These are phyloP conservation scores for Oryza meridionalis DNA, from an alignment of 176 grass and related monocot genomes.

Conservation along the genomic window DNA sequence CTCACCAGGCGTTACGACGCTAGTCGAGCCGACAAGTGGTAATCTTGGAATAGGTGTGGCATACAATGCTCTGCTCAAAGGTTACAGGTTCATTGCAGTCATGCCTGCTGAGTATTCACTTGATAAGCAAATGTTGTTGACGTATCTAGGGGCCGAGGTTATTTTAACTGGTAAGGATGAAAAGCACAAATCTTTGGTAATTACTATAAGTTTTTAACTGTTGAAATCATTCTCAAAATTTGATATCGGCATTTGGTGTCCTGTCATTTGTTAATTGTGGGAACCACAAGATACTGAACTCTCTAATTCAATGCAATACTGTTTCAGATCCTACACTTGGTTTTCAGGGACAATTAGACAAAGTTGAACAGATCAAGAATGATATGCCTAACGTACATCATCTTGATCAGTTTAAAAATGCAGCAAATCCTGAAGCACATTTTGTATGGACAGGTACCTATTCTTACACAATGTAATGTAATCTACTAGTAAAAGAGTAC, in stretches of 20 bases:
- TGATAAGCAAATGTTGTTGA: conserved; percentile 72
- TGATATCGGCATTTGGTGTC: not conserved
- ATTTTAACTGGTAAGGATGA: conserved; percentile 54
- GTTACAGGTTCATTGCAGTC: conserved; percentile 70
- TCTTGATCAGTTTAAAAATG: conserved; percentile 63
- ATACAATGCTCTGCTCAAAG: conserved; percentile 53
- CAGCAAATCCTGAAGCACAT: conserved; percentile 68
- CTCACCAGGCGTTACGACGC: conserved; percentile 62
- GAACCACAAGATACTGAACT: not conserved
- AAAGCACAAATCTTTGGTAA: not conserved
- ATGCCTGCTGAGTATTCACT: conserved; percentile 65
- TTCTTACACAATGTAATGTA: not conserved
- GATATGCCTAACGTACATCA: conserved; percentile 52
- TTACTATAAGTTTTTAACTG: not conserved
- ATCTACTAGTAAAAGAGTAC: not conserved
- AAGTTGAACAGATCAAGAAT: conserved; percentile 59
- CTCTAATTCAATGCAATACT: not conserved
- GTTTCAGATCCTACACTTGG: conserved; percentile 65
- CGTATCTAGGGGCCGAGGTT: conserved; percentile 72
- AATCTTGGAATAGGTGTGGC: conserved; percentile 66
- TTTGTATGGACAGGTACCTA: conserved; percentile 57
- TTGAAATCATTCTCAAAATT: not conserved
- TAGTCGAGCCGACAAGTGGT: conserved; percentile 63
- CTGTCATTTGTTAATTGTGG: not conserved
- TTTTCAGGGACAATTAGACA: conserved; percentile 44